Percentiles rank a stretch among this genome's conserved stretches.
Conservation (phyloP, 2,329 filamentous ascomycete genomes). For the Epichloe hybrida region DNA sequence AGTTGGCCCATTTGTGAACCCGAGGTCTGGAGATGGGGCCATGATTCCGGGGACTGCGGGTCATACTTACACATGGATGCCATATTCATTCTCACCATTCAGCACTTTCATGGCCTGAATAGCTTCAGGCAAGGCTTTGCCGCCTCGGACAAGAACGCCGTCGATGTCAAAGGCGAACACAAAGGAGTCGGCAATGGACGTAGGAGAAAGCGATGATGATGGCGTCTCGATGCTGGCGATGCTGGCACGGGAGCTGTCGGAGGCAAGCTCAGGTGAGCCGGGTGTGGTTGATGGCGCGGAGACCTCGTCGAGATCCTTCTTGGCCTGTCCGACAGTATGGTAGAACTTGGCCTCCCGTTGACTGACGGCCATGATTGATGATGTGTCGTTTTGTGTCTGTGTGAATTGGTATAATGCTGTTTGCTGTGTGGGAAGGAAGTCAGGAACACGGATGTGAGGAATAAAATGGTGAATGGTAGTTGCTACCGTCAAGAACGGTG, state of each 20-base stretch:
- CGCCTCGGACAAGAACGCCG: constrained; percentile 74
- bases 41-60: background rate
- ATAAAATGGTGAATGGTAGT: constrained; percentile 7
- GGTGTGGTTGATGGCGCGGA: constrained; percentile 14
- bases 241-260: constrained; percentile 21
- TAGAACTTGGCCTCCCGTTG: constrained; percentile 15
- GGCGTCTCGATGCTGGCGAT: constrained; percentile 21
- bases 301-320: constrained; percentile 16
- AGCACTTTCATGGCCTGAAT: constrained; percentile 82
- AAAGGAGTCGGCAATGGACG: constrained; percentile 43
- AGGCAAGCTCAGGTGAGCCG: constrained; percentile 24
- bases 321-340: constrained; percentile 17
- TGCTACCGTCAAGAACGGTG: constrained; percentile 29
- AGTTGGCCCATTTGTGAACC: background rate
- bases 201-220: constrained; percentile 23
- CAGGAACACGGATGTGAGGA: background rate
- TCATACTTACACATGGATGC: constrained; percentile 61
- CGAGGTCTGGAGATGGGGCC: background rate
- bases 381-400: background rate
- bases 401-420: background rate
- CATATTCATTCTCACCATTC: constrained; percentile 79
- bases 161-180: constrained; percentile 80
- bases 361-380: constrained; percentile 4
- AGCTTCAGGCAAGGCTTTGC: constrained; percentile 71
- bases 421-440: background rate